phyloP scores from a whole-genome alignment of 148 eudicot genomes.

The Limonium bicolor region DNA sequence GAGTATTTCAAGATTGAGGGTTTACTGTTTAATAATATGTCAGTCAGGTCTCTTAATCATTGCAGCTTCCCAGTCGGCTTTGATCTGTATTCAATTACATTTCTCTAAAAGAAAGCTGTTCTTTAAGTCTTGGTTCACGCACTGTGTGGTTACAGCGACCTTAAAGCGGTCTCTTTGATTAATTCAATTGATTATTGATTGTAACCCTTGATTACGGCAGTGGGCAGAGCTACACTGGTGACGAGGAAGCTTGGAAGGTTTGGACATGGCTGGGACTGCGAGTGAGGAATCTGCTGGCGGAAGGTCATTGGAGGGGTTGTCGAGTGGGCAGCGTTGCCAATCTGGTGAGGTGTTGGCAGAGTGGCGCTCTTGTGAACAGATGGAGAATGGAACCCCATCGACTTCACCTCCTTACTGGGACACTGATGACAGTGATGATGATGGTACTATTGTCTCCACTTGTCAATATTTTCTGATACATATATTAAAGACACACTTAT shows the following conservation, averaged over 20 bases:
- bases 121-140: not conserved
- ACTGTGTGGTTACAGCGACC: too few species aligned
- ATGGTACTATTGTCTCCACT: too few species aligned
- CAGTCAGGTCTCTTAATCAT: too few species aligned
- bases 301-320: constrained; percentile 37
- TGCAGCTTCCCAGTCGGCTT: too few species aligned
- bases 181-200: not conserved
- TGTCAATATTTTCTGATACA: too few species aligned
- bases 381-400: constrained; percentile 72
- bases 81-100: not conserved
- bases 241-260: constrained; percentile 19
- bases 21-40: too few species aligned
- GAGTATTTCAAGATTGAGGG: too few species aligned
- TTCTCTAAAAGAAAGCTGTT: not conserved
- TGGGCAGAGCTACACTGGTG: constrained; percentile 26
- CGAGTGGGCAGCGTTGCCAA: constrained; percentile 42
- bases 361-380: constrained; percentile 82
- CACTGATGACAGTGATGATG: constrained; percentile 61
- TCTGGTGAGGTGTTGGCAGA: constrained; percentile 65
- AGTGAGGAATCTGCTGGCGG: constrained; percentile 50
- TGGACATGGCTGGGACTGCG: constrained; percentile 58
- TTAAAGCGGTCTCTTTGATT: not conserved
- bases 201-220: constrained; percentile 4
- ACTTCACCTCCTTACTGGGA: constrained; percentile 97
- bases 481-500: too few species aligned